Conservation (phyloP, 2,329 filamentous ascomycete genomes). For the Corniculantispora saksenae region DNA sequence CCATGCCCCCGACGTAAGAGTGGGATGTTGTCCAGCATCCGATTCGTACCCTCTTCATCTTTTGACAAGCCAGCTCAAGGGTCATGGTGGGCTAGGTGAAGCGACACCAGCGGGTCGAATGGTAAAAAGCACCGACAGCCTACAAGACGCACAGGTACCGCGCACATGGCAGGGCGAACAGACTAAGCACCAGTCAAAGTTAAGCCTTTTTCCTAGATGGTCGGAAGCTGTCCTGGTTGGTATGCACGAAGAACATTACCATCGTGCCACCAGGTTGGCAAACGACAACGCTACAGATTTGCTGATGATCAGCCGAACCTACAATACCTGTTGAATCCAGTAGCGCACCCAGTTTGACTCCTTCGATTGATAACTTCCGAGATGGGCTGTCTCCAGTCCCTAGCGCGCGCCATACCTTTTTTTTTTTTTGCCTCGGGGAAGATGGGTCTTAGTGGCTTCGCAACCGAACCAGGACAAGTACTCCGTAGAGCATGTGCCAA, state of each 20-base stretch:
- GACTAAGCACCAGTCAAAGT: not conserved
- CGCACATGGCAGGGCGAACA: not conserved
- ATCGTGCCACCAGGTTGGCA: not conserved
- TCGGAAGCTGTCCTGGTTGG: not conserved
- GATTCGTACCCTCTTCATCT: not conserved
- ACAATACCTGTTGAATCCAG: not conserved
- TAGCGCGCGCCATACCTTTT: slow-evolving; percentile 11
- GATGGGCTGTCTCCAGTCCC: slow-evolving; percentile 15
- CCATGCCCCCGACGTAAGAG: not conserved
- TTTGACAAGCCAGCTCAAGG: not conserved
- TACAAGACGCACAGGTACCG: slow-evolving; percentile 8
- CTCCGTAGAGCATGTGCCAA: slow-evolving; percentile 9
- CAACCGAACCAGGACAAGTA: slow-evolving; percentile 14
- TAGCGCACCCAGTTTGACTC: slow-evolving; percentile 5
- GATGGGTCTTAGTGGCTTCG: not conserved
- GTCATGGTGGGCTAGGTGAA: not conserved
- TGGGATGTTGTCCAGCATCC: not conserved
- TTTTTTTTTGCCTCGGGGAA: slow-evolving; percentile 1
- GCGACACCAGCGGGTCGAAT: not conserved
- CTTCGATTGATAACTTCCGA: slow-evolving; percentile 19
- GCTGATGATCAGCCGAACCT: not conserved
- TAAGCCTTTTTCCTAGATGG: not conserved
- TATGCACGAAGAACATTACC: not conserved
- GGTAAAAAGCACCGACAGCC: not conserved
- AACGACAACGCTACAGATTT: not conserved